These are phyloP conservation scores for Neoascochyta sp. DNA, from an alignment of 2,329 filamentous ascomycete species.

Conservation along the genomic window DNA sequence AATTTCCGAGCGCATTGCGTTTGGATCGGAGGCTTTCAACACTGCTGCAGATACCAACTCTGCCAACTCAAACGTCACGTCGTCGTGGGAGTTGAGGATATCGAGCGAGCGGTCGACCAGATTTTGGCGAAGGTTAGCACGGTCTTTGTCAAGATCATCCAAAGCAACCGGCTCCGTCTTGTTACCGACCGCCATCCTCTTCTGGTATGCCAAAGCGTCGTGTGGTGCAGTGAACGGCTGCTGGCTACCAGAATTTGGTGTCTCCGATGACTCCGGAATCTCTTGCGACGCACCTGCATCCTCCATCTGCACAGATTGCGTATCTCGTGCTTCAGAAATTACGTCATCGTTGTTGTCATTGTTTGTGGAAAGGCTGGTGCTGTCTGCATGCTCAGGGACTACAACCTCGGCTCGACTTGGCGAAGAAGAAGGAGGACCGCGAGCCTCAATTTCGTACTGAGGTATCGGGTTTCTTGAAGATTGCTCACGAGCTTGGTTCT, in stretches of 20 bases:
- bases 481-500: constrained; percentile 56
- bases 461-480: constrained; percentile 67
- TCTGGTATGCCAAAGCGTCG: constrained; percentile 33
- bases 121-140: constrained; percentile 67
- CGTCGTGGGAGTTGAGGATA: constrained; percentile 80
- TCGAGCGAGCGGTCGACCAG: constrained; percentile 88
- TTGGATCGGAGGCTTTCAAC: constrained; percentile 57
- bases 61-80: constrained; percentile 84
- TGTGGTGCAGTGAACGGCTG: constrained; percentile 12
- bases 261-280: constrained; percentile 11
- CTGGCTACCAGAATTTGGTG: constrained; percentile 17
- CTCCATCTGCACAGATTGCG: constrained; percentile 41
- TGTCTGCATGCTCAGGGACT: constrained; percentile 29
- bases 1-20: constrained; percentile 65
- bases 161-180: constrained; percentile 53
- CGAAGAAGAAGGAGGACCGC: constrained; percentile 26
- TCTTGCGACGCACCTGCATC: constrained; percentile 23
- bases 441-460: constrained; percentile 37
- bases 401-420: constrained; percentile 34
- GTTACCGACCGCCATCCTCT: constrained; percentile 31
- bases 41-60: constrained; percentile 77
- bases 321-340: constrained; percentile 26
- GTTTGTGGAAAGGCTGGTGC: constrained; percentile 23
- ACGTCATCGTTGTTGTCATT: constrained; percentile 26
- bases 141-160: constrained; percentile 75